Conservation (phyloP, 352 stramenopile genomes). For the Albugo laibachii region DNA sequence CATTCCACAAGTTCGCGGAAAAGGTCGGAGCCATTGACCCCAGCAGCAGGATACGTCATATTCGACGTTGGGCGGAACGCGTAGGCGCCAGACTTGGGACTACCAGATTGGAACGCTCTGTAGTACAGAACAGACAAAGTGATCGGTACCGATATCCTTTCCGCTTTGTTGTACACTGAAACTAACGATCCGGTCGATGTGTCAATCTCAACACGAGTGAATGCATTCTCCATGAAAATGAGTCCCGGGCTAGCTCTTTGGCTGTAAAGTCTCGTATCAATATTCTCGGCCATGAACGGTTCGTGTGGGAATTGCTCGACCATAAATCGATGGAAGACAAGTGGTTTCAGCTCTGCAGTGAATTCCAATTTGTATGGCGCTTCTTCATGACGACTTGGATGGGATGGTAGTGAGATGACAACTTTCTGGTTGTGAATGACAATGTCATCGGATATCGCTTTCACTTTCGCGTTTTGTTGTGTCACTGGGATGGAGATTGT, state of each 20-base stretch:
- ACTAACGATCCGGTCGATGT: slow-evolving; percentile 26
- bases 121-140: slow-evolving; percentile 39
- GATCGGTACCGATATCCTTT: slow-evolving; percentile 33
- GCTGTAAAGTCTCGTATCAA: neutral
- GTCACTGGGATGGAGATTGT: slow-evolving; percentile 39
- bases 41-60: neutral
- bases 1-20: slow-evolving; percentile 9
- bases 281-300: slow-evolving; percentile 5
- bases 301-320: slow-evolving; percentile 18
- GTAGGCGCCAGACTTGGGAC: slow-evolving; percentile 89
- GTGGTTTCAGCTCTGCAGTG: slow-evolving; percentile 28
- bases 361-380: slow-evolving; percentile 51
- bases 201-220: slow-evolving; percentile 30
- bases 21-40: slow-evolving; percentile 13
- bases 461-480: slow-evolving; percentile 19
- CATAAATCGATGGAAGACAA: slow-evolving; percentile 26
- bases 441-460: slow-evolving; percentile 15
- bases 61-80: slow-evolving; percentile 61
- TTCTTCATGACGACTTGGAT: slow-evolving; percentile 17
- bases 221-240: slow-evolving; percentile 38
- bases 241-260: slow-evolving; percentile 7
- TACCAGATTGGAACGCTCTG: slow-evolving; percentile 22
- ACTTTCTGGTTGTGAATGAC: slow-evolving; percentile 21
- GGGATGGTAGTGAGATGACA: slow-evolving; percentile 29
- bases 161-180: slow-evolving; percentile 50